Percentiles rank a stretch among this genome's conserved stretches.
These are phyloP conservation scores for Plantago major DNA, from an alignment of 257 asterid species.

Conservation along the genomic window DNA sequence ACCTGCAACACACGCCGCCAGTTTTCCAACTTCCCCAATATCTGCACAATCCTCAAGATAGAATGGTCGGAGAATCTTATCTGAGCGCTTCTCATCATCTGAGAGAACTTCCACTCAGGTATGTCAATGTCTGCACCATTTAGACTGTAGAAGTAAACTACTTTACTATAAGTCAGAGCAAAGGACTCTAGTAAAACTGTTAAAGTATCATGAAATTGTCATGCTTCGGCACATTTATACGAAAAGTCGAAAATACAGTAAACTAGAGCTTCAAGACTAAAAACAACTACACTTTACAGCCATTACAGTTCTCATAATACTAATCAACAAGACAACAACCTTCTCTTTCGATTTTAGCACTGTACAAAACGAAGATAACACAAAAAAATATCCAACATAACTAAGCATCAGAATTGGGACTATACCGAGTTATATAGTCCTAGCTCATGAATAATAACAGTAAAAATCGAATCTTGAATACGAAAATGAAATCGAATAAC, in stretches of 20 bases:
- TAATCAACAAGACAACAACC: too few relatives aligned
- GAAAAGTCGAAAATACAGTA: too few relatives aligned
- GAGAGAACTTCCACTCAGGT: conserved; percentile 94
- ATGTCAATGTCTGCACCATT: conserved; percentile 98
- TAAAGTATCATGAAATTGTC: not conserved
- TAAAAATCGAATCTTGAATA: not conserved
- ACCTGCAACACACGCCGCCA: conserved; percentile 95
- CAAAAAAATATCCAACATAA: not conserved
- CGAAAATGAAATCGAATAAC: not conserved
- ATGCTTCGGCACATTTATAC: too few relatives aligned
- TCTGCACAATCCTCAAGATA: conserved; percentile 74
- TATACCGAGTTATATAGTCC: not conserved
- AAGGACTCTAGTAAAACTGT: conserved; percentile 10
- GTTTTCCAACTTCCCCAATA: conserved; percentile 82
- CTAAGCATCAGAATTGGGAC: not conserved
- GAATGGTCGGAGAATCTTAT: conserved; percentile 92
- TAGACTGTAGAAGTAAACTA: conserved; percentile 83
- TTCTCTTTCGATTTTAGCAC: too few relatives aligned
- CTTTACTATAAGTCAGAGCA: conserved; percentile 36
- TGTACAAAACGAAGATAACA: too few relatives aligned
- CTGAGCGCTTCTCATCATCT: conserved; percentile 80
- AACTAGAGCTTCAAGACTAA: too few relatives aligned
- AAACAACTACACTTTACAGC: too few relatives aligned
- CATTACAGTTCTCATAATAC: not conserved
- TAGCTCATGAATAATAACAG: not conserved